Evolutionary conservation across 257 asterid genomes (phyloP), one percentile per base, ranked within the genome.

Genomic region (Jaltomata sinuosa): DNA sequence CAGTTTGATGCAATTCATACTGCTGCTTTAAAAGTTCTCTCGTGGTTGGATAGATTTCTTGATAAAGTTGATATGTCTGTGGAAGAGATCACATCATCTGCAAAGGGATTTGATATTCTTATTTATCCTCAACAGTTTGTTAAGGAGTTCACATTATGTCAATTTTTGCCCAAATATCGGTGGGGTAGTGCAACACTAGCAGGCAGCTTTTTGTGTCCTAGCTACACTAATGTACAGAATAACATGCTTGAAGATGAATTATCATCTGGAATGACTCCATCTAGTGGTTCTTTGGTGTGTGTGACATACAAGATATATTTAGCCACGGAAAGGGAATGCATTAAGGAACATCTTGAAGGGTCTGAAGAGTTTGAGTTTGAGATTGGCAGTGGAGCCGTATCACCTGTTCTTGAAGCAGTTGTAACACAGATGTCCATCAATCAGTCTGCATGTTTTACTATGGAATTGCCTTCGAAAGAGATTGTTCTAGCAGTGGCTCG

Each of bases 301-400:
- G 83, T 93, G 81, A 85, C 93, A 87, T 96, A 93, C 86, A 89
- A 88, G 54, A 92, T 92, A 74, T 88, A 90, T 54, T 91, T 93
- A 90, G 88, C 89, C 67, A 61, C 87, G 4, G 91, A 87, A 85
- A 91, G 87, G 55, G 94, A 90, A 29, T 22, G 79, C 74, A 29
- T 71, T 82, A 96, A 92, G 90, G 95, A 93, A 84, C 89, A 83
- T 86, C 89, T 96, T 40, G 99, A 96, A 91, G 91, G 98, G 89
- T 89, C 89, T 83, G 96, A 94, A 80, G 95, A 91, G 72, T 96
- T 94, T 86, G 99, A 96, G 85, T 96, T 96, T 86, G 99, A 94
- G 92, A 89, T 93, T 16, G 98, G 99, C 68, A 93, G 87, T 80
- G 97, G 93, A 89, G 93, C 94, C 11, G 94, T 92, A 52, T 85